Evolutionary conservation across 371 early-diverging fungal species (phyloP), one percentile per base, ranked within the genome.

Genomic region (Rhizomucor pusillus): DNA sequence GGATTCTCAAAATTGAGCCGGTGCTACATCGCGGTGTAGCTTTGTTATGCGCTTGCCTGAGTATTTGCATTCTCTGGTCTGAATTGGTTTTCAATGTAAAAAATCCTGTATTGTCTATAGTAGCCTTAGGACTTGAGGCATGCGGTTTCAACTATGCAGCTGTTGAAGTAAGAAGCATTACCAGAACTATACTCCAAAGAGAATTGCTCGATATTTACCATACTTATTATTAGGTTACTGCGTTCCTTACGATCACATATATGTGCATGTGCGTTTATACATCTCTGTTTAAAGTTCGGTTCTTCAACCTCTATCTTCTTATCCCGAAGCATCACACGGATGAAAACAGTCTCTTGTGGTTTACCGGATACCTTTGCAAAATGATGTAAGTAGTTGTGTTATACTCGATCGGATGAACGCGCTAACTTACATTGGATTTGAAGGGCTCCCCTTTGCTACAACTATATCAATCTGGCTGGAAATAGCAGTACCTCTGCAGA

Each of bases 201-300:
- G n/a, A n/a, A n/a, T n/a, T n/a, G n/a, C n/a, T n/a, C n/a, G n/a
- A n/a, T n/a, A n/a, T n/a, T n/a, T n/a, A n/a, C n/a, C n/a, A n/a
- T n/a, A n/a, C n/a, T n/a, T n/a, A n/a, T n/a, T n/a, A n/a, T n/a
- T n/a, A 94, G 91, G 55, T 85, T 4, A 62, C 91, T 18, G 79
- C 90, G 5, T 85, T 94, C 47, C 67, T 85, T 34, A 84, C 90
- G 29, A 70, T 97, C 48, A 72, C 85, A 5, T 97, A 91, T 76
- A 92, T 97, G 95, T 89, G 90, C 57, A 62, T 85, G n/a, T 94
- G 95, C 58, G 89, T 94, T 1, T 97, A 94, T 62, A 84, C 87
- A 18, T 85, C 94, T 3, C 79, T 97, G 6, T 89, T 95, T 73
- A 90, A 89, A 59, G 77, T 97, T 62, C 85, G 84, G 48, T 74